Conservation (phyloP, 2,329 filamentous ascomycete species). For the Ilyonectria destructans region DNA sequence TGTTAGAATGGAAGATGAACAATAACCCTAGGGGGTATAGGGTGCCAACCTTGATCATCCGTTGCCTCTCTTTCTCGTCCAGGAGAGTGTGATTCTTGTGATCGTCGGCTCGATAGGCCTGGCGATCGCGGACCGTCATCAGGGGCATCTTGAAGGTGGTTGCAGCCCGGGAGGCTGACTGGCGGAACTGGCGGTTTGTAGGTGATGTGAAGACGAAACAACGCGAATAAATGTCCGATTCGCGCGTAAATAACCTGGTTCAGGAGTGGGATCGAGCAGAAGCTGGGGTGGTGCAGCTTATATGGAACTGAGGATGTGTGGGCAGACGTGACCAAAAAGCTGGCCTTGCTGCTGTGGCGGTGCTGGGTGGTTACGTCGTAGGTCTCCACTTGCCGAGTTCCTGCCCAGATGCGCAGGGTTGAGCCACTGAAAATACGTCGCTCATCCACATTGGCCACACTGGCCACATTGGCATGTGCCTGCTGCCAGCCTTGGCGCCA, state of each 20-base stretch:
- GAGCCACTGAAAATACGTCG: conserved; percentile 30
- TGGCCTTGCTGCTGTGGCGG: conserved; percentile 44
- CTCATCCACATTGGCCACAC: background rate
- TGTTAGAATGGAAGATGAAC: conserved; percentile 14
- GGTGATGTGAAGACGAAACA: conserved; percentile 5
- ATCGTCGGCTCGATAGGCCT: conserved; percentile 60
- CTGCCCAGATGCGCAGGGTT: conserved; percentile 2
- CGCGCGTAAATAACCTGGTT: conserved; percentile 13
- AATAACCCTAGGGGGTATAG: conserved; percentile 5
- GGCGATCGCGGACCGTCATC: conserved; percentile 56
- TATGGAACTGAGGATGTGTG: conserved; percentile 42
- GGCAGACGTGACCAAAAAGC: conserved; percentile 45
- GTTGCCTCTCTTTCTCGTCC: conserved; percentile 55
- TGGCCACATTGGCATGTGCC: conserved; percentile 32
- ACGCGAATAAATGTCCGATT: background rate
- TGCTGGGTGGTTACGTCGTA: conserved; percentile 48
- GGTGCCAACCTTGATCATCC: conserved; percentile 55
- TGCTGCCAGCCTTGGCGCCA: conserved; percentile 28
- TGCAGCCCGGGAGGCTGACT: conserved; percentile 51
- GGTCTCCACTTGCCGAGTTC: conserved; percentile 42
- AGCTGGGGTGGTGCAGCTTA: conserved; percentile 41
- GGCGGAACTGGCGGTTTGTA: conserved; percentile 22
- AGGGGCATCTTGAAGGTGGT: conserved; percentile 51
- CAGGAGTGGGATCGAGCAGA: conserved; percentile 30
- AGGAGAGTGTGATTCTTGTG: conserved; percentile 53